Percentiles rank a stretch among this genome's conserved stretches.
Evolutionary conservation across 805 yeast genomes (phyloP).

Genomic region (Aciculoconidium aculeatum): DNA sequence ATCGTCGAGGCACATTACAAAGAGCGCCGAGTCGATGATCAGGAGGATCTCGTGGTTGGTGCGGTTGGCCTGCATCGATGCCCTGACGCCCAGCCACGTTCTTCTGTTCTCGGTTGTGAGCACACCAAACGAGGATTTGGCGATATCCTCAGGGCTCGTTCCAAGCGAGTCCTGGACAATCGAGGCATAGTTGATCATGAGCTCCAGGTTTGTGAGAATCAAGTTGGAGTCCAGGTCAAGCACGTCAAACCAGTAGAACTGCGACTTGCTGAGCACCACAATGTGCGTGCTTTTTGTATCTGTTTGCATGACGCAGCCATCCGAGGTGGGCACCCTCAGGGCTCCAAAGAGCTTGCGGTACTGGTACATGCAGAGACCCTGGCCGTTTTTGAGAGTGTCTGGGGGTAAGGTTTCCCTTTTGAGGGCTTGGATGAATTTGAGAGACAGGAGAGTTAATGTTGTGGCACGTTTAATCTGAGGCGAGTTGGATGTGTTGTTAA

Average conservation of each 20-base stretch:
- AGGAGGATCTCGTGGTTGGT: slow-evolving; percentile 65
- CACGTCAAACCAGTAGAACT: slow-evolving; percentile 94
- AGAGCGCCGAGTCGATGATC: slow-evolving; percentile 75
- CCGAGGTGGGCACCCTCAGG: slow-evolving; percentile 72
- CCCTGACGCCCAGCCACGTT: slow-evolving; percentile 77
- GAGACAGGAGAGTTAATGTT: slow-evolving; percentile 65
- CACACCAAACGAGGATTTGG: slow-evolving; percentile 79
- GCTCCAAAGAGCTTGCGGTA: slow-evolving; percentile 83
- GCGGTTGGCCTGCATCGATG: slow-evolving; percentile 34
- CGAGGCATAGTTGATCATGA: slow-evolving; percentile 67
- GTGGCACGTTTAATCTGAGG: slow-evolving; percentile 79
- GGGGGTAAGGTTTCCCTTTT: slow-evolving; percentile 69
- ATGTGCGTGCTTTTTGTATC: slow-evolving; percentile 74
- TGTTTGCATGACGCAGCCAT: slow-evolving; percentile 82
- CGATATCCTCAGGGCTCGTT: slow-evolving; percentile 51
- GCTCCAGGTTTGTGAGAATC: slow-evolving; percentile 67
- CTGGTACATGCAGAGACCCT: slow-evolving; percentile 84
- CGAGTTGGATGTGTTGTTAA: slow-evolving; percentile 40
- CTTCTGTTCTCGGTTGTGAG: slow-evolving; percentile 86
- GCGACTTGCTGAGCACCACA: slow-evolving; percentile 76
- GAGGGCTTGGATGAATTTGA: slow-evolving; percentile 75
- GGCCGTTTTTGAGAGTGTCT: slow-evolving; percentile 57
- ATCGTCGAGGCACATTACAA: slow-evolving; percentile 80
- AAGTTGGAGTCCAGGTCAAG: slow-evolving; percentile 67
- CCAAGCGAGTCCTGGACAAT: slow-evolving; percentile 67